These are phyloP conservation scores for Aspergillus wentii DNA, from an alignment of 495 filamentous ascomycete genomes.

Conservation along the genomic window DNA sequence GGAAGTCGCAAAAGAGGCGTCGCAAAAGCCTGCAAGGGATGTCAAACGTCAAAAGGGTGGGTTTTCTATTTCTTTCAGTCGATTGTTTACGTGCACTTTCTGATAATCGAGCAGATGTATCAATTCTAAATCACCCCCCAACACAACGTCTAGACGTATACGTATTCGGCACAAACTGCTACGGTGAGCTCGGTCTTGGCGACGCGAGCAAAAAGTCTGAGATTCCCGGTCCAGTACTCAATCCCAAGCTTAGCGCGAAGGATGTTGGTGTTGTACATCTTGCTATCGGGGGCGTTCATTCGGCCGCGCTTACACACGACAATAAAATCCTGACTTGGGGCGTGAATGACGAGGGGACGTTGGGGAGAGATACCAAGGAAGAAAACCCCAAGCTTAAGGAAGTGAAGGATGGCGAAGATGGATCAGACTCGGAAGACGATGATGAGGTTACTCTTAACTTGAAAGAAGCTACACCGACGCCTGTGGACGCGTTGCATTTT, in stretches of 20 bases:
- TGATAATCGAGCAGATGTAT: not conserved
- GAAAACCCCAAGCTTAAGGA: constrained; percentile 49
- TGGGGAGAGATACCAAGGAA: constrained; percentile 57
- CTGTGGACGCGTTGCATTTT: constrained; percentile 39
- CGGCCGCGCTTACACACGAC: constrained; percentile 57
- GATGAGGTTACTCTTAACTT: constrained; percentile 54
- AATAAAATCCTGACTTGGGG: constrained; percentile 68
- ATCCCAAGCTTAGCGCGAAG: constrained; percentile 35
- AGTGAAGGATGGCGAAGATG: constrained; percentile 34
- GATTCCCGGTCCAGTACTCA: constrained; percentile 48
- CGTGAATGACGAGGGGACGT: constrained; percentile 63
- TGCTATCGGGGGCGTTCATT: constrained; percentile 64
- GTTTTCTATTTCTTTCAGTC: not conserved
- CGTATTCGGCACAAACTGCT: constrained; percentile 46
- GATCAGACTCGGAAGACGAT: constrained; percentile 39
- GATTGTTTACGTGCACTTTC: not conserved
- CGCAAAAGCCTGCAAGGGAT: not conserved
- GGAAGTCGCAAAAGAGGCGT: not conserved
- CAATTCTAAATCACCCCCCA: constrained; percentile 29
- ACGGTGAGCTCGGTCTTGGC: constrained; percentile 51
- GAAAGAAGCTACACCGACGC: constrained; percentile 52
- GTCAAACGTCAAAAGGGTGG: constrained; percentile 4
- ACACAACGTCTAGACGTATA: constrained; percentile 43
- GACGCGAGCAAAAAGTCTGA: constrained; percentile 37
- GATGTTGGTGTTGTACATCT: constrained; percentile 55